phyloP scores from a whole-genome alignment of 805 yeast species.

The Monosporozyma solicola region DNA sequence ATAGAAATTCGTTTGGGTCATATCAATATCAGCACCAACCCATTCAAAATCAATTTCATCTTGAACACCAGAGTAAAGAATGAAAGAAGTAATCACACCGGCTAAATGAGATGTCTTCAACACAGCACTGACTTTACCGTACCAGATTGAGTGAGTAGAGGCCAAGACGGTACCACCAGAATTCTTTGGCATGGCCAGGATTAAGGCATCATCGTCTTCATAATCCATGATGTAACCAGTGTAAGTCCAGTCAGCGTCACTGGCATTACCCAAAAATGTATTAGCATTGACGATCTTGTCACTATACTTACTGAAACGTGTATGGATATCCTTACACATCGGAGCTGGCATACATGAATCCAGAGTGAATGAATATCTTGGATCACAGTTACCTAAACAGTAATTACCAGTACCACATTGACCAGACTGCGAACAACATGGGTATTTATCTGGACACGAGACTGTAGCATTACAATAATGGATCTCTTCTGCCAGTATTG shows the following conservation, averaged over 20 bases:
- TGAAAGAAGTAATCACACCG: slow-evolving; percentile 82
- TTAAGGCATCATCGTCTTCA: slow-evolving; percentile 42
- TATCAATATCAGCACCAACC: slow-evolving; percentile 62
- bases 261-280: slow-evolving; percentile 61
- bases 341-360: slow-evolving; percentile 85
- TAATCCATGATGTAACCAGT: slow-evolving; percentile 46
- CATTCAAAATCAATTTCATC: slow-evolving; percentile 89
- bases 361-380: slow-evolving; percentile 48
- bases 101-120: slow-evolving; percentile 63
- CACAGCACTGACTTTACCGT: slow-evolving; percentile 65
- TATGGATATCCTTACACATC: slow-evolving; percentile 44
- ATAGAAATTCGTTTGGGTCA: slow-evolving; percentile 73
- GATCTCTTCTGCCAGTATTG: slow-evolving; percentile 4
- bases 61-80: slow-evolving; percentile 71
- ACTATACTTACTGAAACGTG: slow-evolving; percentile 33
- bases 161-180: slow-evolving; percentile 74
- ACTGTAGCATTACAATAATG: slow-evolving; percentile 43
- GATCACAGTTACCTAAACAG: slow-evolving; percentile 86
- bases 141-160: slow-evolving; percentile 76
- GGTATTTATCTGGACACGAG: slow-evolving; percentile 66
- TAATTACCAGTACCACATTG: slow-evolving; percentile 62
- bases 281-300: slow-evolving; percentile 29
- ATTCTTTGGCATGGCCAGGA: slow-evolving; percentile 71
- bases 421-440: slow-evolving; percentile 83
- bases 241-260: slow-evolving; percentile 59